Conservation (phyloP, 495 filamentous ascomycete genomes). For the Neurospora sublineolata region DNA sequence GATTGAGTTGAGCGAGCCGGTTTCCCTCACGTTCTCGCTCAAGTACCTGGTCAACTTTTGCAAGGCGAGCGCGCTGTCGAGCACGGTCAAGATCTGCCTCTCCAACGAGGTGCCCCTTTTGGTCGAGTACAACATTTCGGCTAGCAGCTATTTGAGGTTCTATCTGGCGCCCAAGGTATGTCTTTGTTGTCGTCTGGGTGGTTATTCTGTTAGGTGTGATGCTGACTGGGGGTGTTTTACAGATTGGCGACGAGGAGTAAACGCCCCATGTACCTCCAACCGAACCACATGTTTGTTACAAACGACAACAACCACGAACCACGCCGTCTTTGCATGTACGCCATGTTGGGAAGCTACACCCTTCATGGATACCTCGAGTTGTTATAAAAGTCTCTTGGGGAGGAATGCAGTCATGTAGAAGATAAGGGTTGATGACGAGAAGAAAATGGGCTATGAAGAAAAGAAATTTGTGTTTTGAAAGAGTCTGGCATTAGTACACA, state of each 20-base stretch:
- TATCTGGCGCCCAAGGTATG: conserved; percentile 94
- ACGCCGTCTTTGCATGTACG: neutral
- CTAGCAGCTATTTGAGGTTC: conserved; percentile 82
- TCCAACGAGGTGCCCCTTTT: conserved; percentile 93
- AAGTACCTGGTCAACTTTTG: conserved; percentile 99
- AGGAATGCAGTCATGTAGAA: neutral
- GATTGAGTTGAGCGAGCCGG: conserved; percentile 85
- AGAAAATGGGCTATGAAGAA: neutral
- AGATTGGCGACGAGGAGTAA: conserved; percentile 93
- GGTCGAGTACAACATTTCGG: conserved; percentile 72
- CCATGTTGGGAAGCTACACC: neutral
- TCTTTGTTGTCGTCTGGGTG: conserved; percentile 3
- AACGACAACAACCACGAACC: neutral
- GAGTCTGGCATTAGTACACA: neutral
- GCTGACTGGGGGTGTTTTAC: conserved; percentile 1
- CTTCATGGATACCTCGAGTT: neutral
- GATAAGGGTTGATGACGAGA: neutral
- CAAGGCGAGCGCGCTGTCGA: conserved; percentile 82
- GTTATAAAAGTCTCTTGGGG: neutral
- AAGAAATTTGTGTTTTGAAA: neutral
- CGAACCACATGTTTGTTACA: neutral
- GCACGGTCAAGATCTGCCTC: conserved; percentile 76
- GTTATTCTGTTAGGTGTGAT: neutral
- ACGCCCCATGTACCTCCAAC: conserved; percentile 3
- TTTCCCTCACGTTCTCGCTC: conserved; percentile 92